phyloP scores from a whole-genome alignment of 2,329 filamentous ascomycete genomes.

The Immersiporthe knoxdaviesiana region DNA sequence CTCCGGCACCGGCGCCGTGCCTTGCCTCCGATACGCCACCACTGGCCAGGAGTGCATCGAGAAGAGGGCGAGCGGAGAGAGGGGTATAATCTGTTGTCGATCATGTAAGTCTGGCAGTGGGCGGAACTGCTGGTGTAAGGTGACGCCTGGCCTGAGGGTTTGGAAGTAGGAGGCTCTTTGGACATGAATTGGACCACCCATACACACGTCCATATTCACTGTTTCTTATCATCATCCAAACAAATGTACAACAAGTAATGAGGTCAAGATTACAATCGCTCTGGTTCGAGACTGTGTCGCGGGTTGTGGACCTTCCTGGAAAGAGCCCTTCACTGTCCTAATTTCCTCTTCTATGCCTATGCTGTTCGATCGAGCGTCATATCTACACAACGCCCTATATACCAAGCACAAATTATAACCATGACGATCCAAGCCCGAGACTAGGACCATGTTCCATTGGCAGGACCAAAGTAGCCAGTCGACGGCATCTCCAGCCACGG shows the following conservation, averaged over 20 bases:
- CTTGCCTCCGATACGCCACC: conserved; percentile 5
- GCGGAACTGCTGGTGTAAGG: conserved; percentile 23
- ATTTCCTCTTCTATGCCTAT: not conserved
- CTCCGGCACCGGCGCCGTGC: conserved; percentile 10
- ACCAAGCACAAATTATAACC: not conserved
- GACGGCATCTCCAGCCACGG: conserved; percentile 40
- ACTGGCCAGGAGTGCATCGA: conserved; percentile 7
- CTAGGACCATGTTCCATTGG: conserved; percentile 40
- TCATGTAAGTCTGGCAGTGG: conserved; percentile 25
- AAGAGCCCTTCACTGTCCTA: not conserved
- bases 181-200: not conserved
- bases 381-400: not conserved
- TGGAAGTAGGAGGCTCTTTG: not conserved
- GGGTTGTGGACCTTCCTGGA: not conserved
- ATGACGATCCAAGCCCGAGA: not conserved
- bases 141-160: conserved; percentile 15
- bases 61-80: not conserved
- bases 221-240: not conserved
- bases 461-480: conserved; percentile 39
- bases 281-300: not conserved
- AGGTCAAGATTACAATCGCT: not conserved
- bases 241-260: not conserved
- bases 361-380: not conserved
- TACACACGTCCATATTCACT: not conserved
- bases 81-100: conserved; percentile 15